These are phyloP conservation scores for Prunus davidiana DNA, from an alignment of 306 rosid genomes.

Conservation along the genomic window DNA sequence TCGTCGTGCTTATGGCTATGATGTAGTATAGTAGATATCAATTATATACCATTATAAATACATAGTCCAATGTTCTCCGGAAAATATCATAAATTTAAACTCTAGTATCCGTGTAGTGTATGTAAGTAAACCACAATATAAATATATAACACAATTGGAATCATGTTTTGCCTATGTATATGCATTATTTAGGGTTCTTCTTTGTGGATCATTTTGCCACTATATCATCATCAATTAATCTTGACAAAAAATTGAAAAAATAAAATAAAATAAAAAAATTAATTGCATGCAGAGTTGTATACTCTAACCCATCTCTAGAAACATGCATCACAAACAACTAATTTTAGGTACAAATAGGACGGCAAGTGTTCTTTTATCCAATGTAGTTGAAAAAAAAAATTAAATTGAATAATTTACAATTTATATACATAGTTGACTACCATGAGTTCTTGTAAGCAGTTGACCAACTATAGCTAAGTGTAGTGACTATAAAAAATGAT, in stretches of 20 bases:
- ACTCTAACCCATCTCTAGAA: neutral
- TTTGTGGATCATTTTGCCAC: too few species aligned
- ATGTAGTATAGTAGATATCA: too few species aligned
- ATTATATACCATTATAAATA: too few species aligned
- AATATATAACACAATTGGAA: neutral
- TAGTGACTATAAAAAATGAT: neutral
- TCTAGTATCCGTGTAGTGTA: rapidly evolving
- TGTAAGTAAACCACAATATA: neutral
- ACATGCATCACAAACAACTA: neutral
- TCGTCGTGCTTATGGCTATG: neutral
- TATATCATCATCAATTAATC: too few species aligned
- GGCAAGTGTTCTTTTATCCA: neutral
- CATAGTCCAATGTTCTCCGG: too few species aligned
- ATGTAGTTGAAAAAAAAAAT: neutral
- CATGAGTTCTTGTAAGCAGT: neutral
- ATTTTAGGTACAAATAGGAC: neutral
- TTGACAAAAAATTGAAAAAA: neutral
- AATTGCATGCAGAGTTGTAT: neutral
- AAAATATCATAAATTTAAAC: rapidly evolving
- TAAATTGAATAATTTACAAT: neutral
- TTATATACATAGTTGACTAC: neutral
- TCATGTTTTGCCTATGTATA: neutral
- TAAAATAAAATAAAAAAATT: neutral
- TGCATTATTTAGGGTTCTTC: too few species aligned
- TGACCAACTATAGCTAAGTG: neutral